Percentiles rank a stretch among this genome's conserved stretches.
phyloP scores from a whole-genome alignment of 1,139 yeast species.

The Saccharomyces hybrid region DNA sequence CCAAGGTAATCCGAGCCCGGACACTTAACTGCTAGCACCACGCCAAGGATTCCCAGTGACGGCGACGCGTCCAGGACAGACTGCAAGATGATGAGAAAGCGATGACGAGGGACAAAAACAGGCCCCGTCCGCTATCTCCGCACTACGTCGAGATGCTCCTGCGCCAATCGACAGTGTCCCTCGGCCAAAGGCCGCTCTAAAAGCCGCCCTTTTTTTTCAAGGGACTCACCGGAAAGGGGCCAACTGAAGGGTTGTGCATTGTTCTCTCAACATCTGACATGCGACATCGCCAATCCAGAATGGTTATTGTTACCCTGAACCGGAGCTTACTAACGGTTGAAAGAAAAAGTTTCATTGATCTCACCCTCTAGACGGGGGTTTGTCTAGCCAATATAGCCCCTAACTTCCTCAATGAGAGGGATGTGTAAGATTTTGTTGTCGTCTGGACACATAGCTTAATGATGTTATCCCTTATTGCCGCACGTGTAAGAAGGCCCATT shows the following conservation, averaged over 20 bases:
- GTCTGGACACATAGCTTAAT: background rate
- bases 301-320: background rate
- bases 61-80: background rate
- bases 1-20: background rate
- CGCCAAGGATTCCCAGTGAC: background rate
- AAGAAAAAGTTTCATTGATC: background rate
- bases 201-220: background rate
- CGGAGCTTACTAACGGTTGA: background rate
- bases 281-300: background rate
- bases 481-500: background rate
- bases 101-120: background rate
- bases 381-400: background rate
- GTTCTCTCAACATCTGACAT: background rate
- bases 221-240: background rate
- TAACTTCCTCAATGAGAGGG: background rate
- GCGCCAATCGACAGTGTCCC: background rate
- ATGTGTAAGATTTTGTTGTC: background rate
- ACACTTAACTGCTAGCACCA: background rate
- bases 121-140: background rate
- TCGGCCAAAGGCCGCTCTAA: background rate
- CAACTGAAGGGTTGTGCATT: background rate
- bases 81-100: background rate
- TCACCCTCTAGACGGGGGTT: background rate
- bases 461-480: background rate
- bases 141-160: background rate